Conservation (phyloP, 2,329 filamentous ascomycete genomes). For the Calonectria crousiana region DNA sequence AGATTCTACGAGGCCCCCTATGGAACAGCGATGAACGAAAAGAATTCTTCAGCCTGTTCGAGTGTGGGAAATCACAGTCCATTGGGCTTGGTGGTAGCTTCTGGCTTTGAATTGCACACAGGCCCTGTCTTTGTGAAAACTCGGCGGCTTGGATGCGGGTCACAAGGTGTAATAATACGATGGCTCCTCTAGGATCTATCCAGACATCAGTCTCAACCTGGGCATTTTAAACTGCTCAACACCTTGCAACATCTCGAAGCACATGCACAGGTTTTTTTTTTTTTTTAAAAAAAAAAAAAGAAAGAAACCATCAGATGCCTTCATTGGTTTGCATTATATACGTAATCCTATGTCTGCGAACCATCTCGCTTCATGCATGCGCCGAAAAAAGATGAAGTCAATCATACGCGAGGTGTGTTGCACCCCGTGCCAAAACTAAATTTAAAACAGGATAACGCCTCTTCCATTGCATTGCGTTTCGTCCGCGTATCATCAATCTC, state of each 20-base stretch:
- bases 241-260: neutral
- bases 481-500: slow-evolving; percentile 8
- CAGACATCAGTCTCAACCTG: no score
- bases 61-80: no score
- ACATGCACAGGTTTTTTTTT: neutral
- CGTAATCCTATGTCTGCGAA: neutral
- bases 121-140: no score
- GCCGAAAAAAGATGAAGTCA: slow-evolving; percentile 8
- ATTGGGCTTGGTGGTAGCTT: no score
- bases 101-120: no score
- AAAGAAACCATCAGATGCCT: neutral
- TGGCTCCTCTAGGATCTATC: no score
- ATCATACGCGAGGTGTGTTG: slow-evolving; percentile 27
- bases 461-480: slow-evolving; percentile 16
- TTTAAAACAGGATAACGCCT: slow-evolving; percentile 14
- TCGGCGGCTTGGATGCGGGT: no score
- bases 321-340: slow-evolving; percentile 17
- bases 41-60: no score
- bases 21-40: no score
- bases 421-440: slow-evolving; percentile 11
- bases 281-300: no score
- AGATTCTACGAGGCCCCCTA: no score
- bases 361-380: neutral
- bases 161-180: no score
- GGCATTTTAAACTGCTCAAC: neutral